Percentiles rank a stretch among this genome's conserved stretches.
These are phyloP conservation scores for Canavalia gladiata DNA, from an alignment of 306 rosid species.

Conservation along the genomic window DNA sequence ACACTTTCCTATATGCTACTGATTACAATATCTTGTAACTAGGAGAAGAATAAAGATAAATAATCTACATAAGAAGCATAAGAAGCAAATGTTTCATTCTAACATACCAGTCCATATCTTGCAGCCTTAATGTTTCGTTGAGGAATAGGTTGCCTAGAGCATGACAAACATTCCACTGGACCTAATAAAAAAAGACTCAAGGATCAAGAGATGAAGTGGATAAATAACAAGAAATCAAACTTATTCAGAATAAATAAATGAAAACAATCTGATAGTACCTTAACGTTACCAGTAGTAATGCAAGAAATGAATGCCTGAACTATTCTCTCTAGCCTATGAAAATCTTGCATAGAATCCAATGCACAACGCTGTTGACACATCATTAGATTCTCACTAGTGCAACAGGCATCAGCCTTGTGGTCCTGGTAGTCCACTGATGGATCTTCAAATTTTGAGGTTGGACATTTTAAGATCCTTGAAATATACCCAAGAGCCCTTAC, in stretches of 20 bases:
- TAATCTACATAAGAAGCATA: not conserved
- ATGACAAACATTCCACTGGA: constrained; percentile 99
- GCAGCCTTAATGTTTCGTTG: constrained; percentile 85
- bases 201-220: constrained; percentile 35
- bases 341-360: constrained; percentile 58
- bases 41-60: not conserved
- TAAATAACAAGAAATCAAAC: constrained; percentile 28
- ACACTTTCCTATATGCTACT: constrained; percentile 28
- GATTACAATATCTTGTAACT: not conserved
- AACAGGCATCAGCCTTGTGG: constrained; percentile 40
- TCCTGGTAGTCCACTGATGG: constrained; percentile 42
- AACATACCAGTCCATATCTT: constrained; percentile 86
- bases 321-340: constrained; percentile 69
- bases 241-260: constrained; percentile 39
- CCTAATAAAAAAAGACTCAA: constrained; percentile 61
- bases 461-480: constrained; percentile 76
- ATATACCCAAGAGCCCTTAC: constrained; percentile 98
- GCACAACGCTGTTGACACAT: constrained; percentile 34
- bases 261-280: constrained; percentile 62
- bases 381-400: constrained; percentile 46
- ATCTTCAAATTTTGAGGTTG: constrained; percentile 52
- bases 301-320: constrained; percentile 85
- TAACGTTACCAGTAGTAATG: constrained; percentile 87
- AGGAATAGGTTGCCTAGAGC: constrained; percentile 93
- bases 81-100: constrained; percentile 3